These are phyloP conservation scores for Hansenula lynferdii DNA, from an alignment of 1,139 yeast genomes.

Conservation along the genomic window DNA sequence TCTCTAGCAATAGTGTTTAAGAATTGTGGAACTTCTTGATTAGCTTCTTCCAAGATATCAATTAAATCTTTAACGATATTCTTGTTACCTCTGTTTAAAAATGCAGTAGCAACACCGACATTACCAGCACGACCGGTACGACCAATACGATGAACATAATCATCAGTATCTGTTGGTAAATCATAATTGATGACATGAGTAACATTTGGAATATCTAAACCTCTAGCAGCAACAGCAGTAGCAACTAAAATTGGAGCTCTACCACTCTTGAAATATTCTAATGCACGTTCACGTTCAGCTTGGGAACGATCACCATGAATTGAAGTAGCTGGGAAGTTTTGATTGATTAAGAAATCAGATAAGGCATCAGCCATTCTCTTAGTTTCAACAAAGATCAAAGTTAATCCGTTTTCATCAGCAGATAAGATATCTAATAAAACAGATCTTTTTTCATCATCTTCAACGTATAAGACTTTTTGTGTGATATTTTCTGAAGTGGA, in stretches of 20 bases:
- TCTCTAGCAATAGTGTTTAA: constrained; percentile 80
- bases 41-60: constrained; percentile 89
- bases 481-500: constrained; percentile 97
- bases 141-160: constrained; percentile 98
- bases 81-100: constrained; percentile 93
- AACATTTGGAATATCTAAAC: constrained; percentile 98
- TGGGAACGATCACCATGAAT: constrained; percentile 99
- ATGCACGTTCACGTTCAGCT: constrained; percentile 95
- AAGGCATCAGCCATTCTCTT: constrained; percentile 97
- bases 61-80: constrained; percentile 85
- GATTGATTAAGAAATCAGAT: constrained; percentile 86
- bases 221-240: constrained; percentile 99
- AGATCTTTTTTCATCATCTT: constrained; percentile 91
- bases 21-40: constrained; percentile 95
- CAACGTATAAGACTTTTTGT: constrained; percentile 88
- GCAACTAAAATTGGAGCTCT: constrained; percentile 92
- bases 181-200: constrained; percentile 97
- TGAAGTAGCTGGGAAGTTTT: constrained; percentile 94
- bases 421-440: constrained; percentile 86
- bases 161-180: constrained; percentile 95
- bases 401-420: constrained; percentile 63
- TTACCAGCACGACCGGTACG: constrained; percentile 99
- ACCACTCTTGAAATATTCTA: constrained; percentile 83
- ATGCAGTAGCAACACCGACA: constrained; percentile 96
- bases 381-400: constrained; percentile 95